Base-by-base conservation (phyloP, 2,329 filamentous ascomycete species). In the Monilinia fructicola region DNA sequence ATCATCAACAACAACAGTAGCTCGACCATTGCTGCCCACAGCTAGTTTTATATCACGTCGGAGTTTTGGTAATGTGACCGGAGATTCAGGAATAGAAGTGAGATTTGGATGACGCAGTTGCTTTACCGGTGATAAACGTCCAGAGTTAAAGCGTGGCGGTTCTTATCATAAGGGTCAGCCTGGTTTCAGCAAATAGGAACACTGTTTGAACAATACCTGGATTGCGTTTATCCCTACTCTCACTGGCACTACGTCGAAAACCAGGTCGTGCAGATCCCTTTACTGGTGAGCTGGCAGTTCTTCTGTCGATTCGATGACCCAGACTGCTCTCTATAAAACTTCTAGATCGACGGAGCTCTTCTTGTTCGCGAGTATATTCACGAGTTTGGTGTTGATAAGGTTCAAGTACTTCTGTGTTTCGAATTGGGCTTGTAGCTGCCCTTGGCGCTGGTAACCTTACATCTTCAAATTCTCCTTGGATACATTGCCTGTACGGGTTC, bases 1-100 rank as follows among this genome's bases (percentile, higher is more conserved):
- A 70, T 73, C 71, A 21, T 69, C 67, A 21, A 76, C 66, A 26
- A 74, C 46, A 16, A 75, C 69, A 44, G 74, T 76, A 7, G 76
- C 76, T 65, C 85, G 81, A 28, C 87, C 87, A 64, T 83, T 82
- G n/a, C 84, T 80, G 72, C 88, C 86, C 68, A 89, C 87, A 21
- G 82, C 86, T 69, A 89, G 87, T 71, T 84, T 86, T 9, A 89
- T 85, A 53, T 86, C 83, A 0, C 85, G 83, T 52, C 84, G 80
- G 26, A 44, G 16, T 61, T 44, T 66, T 48, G 81, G 80, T 61
- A 80, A 78, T 54, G 69, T 67, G 2, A 67, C 23, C 40, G 78
- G 74, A 14, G 80, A 76, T 73, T 89, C 87, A 0, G 85, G 85
- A 40, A 89, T 88, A 1, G 86, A 86, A 28, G 82, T 81, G 50